These are phyloP conservation scores for Botrytis elliptica DNA, from an alignment of 2,329 filamentous ascomycete species.

Conservation along the genomic window DNA sequence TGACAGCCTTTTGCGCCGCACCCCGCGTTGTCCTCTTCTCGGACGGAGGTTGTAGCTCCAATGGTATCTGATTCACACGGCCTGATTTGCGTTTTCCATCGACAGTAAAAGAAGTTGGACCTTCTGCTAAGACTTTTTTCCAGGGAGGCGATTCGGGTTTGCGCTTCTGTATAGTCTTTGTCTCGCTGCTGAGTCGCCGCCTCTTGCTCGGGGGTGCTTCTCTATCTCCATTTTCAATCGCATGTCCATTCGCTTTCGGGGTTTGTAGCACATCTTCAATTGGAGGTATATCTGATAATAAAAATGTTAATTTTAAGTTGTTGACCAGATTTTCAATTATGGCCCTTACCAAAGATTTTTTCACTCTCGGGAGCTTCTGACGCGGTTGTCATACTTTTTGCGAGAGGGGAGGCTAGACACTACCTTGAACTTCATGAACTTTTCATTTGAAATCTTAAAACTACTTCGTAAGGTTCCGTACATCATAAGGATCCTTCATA, in stretches of 20 bases:
- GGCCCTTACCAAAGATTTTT: conserved; percentile 34
- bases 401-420: conserved; percentile 35
- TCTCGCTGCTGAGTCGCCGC: conserved; percentile 55
- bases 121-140: conserved; percentile 82
- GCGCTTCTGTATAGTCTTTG: conserved; percentile 46
- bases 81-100: conserved; percentile 69
- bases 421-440: conserved; percentile 54
- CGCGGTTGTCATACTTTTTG: conserved; percentile 41
- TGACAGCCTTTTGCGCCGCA: conserved; percentile 41
- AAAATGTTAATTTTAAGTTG: conserved; percentile 24
- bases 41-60: conserved; percentile 51
- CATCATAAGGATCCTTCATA: conserved; percentile 47
- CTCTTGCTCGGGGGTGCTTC: conserved; percentile 61
- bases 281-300: conserved; percentile 29
- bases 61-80: conserved; percentile 57
- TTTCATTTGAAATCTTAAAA: conserved; percentile 59
- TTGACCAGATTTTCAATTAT: not conserved
- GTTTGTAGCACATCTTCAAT: conserved; percentile 29
- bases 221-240: conserved; percentile 37
- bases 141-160: conserved; percentile 80
- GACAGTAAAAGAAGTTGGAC: conserved; percentile 79
- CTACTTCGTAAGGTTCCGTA: conserved; percentile 52
- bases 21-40: conserved; percentile 54
- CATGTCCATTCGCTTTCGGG: conserved; percentile 37
- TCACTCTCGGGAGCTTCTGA: conserved; percentile 38